A percentile compares a stretch with the other conserved stretches of the same genome.
Evolutionary conservation across 2,329 filamentous ascomycete species (phyloP).

Genomic region (Colletotrichum sublineola): DNA sequence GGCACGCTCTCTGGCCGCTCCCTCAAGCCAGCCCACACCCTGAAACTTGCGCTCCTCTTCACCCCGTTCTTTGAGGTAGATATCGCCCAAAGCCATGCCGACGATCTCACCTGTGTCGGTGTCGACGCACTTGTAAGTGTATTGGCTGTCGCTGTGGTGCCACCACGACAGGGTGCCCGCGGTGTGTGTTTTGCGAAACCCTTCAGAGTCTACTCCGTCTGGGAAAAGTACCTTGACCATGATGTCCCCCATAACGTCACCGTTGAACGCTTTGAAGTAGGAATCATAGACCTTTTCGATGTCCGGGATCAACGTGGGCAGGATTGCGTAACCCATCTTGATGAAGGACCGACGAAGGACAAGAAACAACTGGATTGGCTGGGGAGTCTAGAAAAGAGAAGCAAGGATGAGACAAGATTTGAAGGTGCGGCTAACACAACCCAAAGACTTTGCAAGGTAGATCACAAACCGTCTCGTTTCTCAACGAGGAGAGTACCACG

Average conservation of each 20-base stretch:
- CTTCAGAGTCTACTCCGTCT: slow-evolving; percentile 48
- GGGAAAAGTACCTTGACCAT: slow-evolving; percentile 61
- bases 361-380: too few relatives aligned
- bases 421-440: too few relatives aligned
- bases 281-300: slow-evolving; percentile 61
- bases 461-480: not conserved
- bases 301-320: slow-evolving; percentile 61
- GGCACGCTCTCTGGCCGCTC: slow-evolving; percentile 58
- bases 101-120: slow-evolving; percentile 57
- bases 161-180: slow-evolving; percentile 56
- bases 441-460: not conserved
- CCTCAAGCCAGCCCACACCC: slow-evolving; percentile 61
- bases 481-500: not conserved
- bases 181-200: slow-evolving; percentile 59
- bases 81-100: slow-evolving; percentile 62
- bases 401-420: not conserved
- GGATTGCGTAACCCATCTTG: slow-evolving; percentile 56
- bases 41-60: slow-evolving; percentile 59
- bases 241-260: slow-evolving; percentile 53
- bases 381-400: not conserved
- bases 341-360: not conserved
- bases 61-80: slow-evolving; percentile 54
- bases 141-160: slow-evolving; percentile 56
- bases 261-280: slow-evolving; percentile 61
- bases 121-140: slow-evolving; percentile 63